Percentiles rank a stretch among this genome's conserved stretches.
Conservation (phyloP, 2,329 filamentous ascomycete genomes). For the Alternaria incomplexa region DNA sequence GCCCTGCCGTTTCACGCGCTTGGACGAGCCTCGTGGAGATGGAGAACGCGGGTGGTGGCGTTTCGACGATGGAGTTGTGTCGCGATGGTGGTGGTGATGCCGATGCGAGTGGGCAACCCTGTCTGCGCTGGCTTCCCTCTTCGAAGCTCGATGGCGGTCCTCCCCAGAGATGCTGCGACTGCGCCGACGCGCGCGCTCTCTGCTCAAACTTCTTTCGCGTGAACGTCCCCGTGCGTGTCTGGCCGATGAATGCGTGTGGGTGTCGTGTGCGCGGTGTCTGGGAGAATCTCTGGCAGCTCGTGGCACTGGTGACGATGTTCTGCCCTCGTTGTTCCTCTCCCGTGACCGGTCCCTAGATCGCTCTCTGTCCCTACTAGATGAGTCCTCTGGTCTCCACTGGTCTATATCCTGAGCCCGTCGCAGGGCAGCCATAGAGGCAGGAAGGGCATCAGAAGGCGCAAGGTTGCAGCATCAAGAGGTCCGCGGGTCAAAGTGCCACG, state of each 20-base stretch:
- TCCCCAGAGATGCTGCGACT: slow-evolving; percentile 43
- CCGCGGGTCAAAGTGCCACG: slow-evolving; percentile 45
- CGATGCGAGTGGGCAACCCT: slow-evolving; percentile 42
- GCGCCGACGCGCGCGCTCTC: slow-evolving; percentile 41
- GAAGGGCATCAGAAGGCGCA: slow-evolving; percentile 46
- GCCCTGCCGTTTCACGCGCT: slow-evolving; percentile 41
- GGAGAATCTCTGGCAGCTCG: slow-evolving; percentile 44
- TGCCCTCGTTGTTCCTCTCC: slow-evolving; percentile 36
- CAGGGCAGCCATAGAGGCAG: slow-evolving; percentile 53
- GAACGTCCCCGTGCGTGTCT: slow-evolving; percentile 38
- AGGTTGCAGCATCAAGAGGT: slow-evolving; percentile 45
- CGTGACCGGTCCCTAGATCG: slow-evolving; percentile 30
- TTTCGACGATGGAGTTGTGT: slow-evolving; percentile 47
- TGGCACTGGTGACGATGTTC: slow-evolving; percentile 45
- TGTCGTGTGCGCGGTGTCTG: slow-evolving; percentile 38
- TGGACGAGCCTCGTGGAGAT: slow-evolving; percentile 42
- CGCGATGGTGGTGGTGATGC: slow-evolving; percentile 42
- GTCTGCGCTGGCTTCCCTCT: slow-evolving; percentile 46
- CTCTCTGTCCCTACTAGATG: slow-evolving; percentile 42
- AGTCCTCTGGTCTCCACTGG: slow-evolving; percentile 52
- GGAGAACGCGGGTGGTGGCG: slow-evolving; percentile 48
- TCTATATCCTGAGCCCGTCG: slow-evolving; percentile 51
- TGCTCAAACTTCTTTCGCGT: slow-evolving; percentile 41
- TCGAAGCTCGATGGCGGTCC: slow-evolving; percentile 44
- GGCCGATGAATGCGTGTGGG: slow-evolving; percentile 32